Percentiles rank a stretch among this genome's conserved stretches.
Conservation (phyloP, 2,329 filamentous ascomycete species). For the Colletotrichum spaethianum region DNA sequence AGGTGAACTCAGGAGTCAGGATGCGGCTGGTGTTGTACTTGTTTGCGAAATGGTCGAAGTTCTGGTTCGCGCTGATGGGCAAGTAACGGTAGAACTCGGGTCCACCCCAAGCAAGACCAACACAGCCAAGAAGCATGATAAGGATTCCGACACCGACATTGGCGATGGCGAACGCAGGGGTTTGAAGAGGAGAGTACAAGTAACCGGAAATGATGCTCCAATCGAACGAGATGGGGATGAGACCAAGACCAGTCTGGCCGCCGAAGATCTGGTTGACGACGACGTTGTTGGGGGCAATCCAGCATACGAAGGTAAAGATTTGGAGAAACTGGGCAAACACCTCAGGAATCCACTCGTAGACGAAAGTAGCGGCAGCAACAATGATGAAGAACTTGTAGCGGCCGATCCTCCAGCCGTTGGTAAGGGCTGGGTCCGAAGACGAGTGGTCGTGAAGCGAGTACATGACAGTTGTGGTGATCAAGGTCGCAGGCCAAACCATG, state of each 20-base stretch:
- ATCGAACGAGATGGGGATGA: constrained; percentile 74
- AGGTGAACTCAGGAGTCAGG: constrained; percentile 66
- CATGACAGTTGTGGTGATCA: constrained; percentile 68
- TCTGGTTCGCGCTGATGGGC: constrained; percentile 65
- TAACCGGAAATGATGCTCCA: constrained; percentile 65
- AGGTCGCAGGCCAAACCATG: constrained; percentile 71
- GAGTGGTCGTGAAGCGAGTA: constrained; percentile 63
- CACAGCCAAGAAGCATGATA: constrained; percentile 64
- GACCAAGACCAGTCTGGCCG: constrained; percentile 68
- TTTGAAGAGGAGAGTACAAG: constrained; percentile 63
- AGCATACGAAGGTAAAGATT: constrained; percentile 72
- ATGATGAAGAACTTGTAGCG: constrained; percentile 75
- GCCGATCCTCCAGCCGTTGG: constrained; percentile 74
- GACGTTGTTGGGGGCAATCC: constrained; percentile 72
- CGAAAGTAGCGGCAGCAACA: constrained; percentile 64
- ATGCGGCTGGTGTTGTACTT: constrained; percentile 73
- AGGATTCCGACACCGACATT: constrained; percentile 69
- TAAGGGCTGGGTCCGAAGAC: constrained; percentile 62
- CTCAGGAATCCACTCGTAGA: constrained; percentile 52
- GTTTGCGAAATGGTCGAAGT: constrained; percentile 74
- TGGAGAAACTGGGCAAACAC: constrained; percentile 45
- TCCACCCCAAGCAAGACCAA: constrained; percentile 65
- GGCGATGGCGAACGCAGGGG: constrained; percentile 69
- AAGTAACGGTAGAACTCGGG: constrained; percentile 62
- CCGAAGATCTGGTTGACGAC: constrained; percentile 76